A percentile compares a stretch with the other conserved stretches of the same genome.
phyloP scores from a whole-genome alignment of 768 basidiomycete species.

The Mycena polygramma region DNA sequence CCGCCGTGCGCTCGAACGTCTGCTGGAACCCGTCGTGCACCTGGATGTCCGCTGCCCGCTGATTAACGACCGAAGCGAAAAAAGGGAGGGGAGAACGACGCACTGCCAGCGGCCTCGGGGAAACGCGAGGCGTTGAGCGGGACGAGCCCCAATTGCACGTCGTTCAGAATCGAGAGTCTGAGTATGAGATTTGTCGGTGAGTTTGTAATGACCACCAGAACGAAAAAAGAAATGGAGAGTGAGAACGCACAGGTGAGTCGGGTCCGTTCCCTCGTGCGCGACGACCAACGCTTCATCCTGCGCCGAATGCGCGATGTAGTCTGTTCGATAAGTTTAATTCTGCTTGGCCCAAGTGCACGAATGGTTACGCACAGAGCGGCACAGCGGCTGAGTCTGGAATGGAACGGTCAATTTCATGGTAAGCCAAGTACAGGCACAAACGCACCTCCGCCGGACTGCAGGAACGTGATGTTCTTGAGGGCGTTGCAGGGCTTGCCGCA shows the following conservation, averaged over 20 bases:
- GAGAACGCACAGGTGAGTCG: conserved; percentile 45
- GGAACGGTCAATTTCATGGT: not conserved
- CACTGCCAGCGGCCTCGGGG: conserved; percentile 43
- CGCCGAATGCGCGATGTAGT: conserved; percentile 54
- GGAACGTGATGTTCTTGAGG: conserved; percentile 26
- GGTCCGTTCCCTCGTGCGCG: conserved; percentile 58
- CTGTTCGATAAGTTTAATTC: conserved; percentile 31
- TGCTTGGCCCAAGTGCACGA: too few species aligned
- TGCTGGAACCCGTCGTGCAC: conserved; percentile 58
- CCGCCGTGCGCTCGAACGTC: conserved; percentile 55
- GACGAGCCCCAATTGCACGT: conserved; percentile 47
- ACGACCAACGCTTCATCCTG: conserved; percentile 52
- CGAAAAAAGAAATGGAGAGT: not conserved
- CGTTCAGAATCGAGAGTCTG: conserved; percentile 54
- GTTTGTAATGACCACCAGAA: not conserved
- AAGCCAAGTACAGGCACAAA: not conserved
- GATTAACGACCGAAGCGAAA: too few species aligned
- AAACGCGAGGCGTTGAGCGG: conserved; percentile 49
- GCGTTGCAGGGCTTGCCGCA: conserved; percentile 27
- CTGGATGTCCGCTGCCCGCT: conserved; percentile 44
- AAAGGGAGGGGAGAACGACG: conserved; percentile 26
- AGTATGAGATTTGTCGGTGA: not conserved
- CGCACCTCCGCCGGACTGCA: conserved; percentile 52
- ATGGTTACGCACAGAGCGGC: conserved; percentile 43
- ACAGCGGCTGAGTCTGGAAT: conserved; percentile 44